A percentile compares a stretch with the other conserved stretches of the same genome.
phyloP scores from a whole-genome alignment of 306 rosid genomes.

The Prunus davidiana region DNA sequence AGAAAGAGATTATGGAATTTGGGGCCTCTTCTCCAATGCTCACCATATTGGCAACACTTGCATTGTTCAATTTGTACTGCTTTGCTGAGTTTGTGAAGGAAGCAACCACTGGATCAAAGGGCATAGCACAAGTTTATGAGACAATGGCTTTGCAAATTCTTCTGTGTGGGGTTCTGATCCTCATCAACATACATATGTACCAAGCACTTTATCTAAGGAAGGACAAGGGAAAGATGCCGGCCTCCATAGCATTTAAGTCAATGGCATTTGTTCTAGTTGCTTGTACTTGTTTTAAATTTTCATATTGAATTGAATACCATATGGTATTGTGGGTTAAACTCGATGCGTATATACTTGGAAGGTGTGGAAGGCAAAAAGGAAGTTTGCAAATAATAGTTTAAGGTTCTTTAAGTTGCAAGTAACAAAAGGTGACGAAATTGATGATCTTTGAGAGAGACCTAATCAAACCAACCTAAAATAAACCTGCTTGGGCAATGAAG shows the following conservation, averaged over 20 bases:
- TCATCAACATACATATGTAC: conserved; percentile 18
- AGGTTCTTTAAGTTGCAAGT: too few species aligned
- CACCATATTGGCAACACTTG: conserved; percentile 56
- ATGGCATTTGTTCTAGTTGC: conserved; percentile 26
- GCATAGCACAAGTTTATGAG: conserved; percentile 19
- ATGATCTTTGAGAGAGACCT: too few species aligned
- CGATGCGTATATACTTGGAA: too few species aligned
- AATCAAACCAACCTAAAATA: too few species aligned
- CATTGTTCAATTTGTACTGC: conserved; percentile 52
- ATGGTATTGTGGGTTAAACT: too few species aligned
- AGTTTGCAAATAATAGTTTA: too few species aligned
- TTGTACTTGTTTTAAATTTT: conserved; percentile 16
- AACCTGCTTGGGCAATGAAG: too few species aligned
- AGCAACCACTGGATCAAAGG: conserved; percentile 25
- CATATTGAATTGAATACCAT: background rate
- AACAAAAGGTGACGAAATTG: too few species aligned
- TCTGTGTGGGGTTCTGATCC: too few species aligned
- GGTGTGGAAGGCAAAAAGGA: too few species aligned
- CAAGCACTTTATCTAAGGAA: conserved; percentile 62
- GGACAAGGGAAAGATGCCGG: conserved; percentile 60
- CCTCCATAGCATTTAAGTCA: conserved; percentile 44
- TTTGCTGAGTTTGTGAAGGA: conserved; percentile 39
- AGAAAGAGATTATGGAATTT: conserved; percentile 74
- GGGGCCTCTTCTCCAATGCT: conserved; percentile 63
- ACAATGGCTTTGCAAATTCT: conserved; percentile 47